phyloP scores from a whole-genome alignment of 106 monocot genomes.

The Acanthochlamys bracteata region DNA sequence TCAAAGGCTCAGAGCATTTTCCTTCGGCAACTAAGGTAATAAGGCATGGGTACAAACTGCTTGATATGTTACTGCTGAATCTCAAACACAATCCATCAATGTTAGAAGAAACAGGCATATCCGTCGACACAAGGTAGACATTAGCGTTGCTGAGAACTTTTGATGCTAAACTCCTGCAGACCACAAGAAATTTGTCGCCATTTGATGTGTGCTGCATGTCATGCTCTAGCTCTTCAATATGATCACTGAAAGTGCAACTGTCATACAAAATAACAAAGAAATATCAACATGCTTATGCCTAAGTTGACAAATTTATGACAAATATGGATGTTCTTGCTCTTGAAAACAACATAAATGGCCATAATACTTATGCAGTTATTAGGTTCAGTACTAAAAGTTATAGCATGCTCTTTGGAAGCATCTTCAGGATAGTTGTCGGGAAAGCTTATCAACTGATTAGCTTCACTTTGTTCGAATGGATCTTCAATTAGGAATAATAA shows the following conservation, averaged over 20 bases:
- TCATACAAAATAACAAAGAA: conserved; percentile 8
- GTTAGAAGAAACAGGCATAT: conserved; percentile 62
- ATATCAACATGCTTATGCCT: neutral
- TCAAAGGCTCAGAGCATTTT: conserved; percentile 44
- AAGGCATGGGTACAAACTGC: conserved; percentile 70
- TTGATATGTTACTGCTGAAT: conserved; percentile 67
- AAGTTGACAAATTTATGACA: neutral
- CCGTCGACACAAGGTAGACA: conserved; percentile 59
- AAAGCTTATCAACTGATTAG: too few species aligned
- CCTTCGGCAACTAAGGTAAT: conserved; percentile 57
- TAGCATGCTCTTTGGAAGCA: too few species aligned
- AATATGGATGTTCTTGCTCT: too few species aligned
- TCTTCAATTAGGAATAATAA: too few species aligned
- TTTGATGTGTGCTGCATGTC: conserved; percentile 14
- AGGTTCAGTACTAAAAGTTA: too few species aligned
- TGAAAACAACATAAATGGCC: too few species aligned
- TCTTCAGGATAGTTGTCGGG: too few species aligned
- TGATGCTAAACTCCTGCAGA: conserved; percentile 52
- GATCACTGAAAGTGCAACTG: conserved; percentile 65
- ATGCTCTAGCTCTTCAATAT: conserved; percentile 30
- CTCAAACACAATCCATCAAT: conserved; percentile 61
- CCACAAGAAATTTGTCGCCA: conserved; percentile 45
- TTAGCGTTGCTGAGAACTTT: conserved; percentile 76
- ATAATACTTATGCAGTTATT: too few species aligned
- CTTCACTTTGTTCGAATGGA: too few species aligned